Conservation (phyloP, 2,329 filamentous ascomycete species). For the Exserohilum rostratum region DNA sequence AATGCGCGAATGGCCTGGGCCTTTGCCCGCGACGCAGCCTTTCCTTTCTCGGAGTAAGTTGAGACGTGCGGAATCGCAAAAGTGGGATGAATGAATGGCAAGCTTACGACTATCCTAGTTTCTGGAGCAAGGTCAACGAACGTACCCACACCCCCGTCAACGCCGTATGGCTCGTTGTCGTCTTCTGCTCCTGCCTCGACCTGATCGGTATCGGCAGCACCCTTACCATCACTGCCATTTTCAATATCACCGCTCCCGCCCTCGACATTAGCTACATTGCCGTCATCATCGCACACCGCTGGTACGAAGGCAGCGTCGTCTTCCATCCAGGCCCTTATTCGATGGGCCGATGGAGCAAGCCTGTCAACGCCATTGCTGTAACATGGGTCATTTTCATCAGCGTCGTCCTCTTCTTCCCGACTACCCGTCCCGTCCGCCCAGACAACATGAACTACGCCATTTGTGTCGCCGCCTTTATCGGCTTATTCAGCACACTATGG, state of each 20-base stretch:
- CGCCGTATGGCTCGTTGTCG: conserved; percentile 68
- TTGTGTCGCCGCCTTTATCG: conserved; percentile 57
- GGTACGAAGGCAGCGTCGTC: conserved; percentile 59
- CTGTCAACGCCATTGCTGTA: conserved; percentile 63
- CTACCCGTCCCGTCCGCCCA: conserved; percentile 50
- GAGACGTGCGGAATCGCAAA: background rate
- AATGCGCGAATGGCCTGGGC: conserved; percentile 68
- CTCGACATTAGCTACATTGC: conserved; percentile 63
- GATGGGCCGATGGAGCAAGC: conserved; percentile 61
- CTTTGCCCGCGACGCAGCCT: conserved; percentile 64
- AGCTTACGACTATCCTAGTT: conserved; percentile 45
- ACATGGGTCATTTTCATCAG: conserved; percentile 68
- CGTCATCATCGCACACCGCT: conserved; percentile 64
- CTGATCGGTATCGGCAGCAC: conserved; percentile 60
- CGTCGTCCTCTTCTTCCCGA: conserved; percentile 62
- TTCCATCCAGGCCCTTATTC: conserved; percentile 65
- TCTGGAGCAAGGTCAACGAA: conserved; percentile 60
- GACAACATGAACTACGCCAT: conserved; percentile 58
- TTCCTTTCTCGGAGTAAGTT: conserved; percentile 64
- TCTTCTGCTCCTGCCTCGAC: conserved; percentile 60
- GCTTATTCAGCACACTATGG: conserved; percentile 54
- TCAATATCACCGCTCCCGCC: conserved; percentile 56
- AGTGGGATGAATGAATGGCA: background rate
- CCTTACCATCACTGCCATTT: conserved; percentile 57
- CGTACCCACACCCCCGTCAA: conserved; percentile 65